A percentile compares a stretch with the other conserved stretches of the same genome.
These are phyloP conservation scores for Leccinum longicurvipes DNA, from an alignment of 768 basidiomycete genomes.

Conservation along the genomic window DNA sequence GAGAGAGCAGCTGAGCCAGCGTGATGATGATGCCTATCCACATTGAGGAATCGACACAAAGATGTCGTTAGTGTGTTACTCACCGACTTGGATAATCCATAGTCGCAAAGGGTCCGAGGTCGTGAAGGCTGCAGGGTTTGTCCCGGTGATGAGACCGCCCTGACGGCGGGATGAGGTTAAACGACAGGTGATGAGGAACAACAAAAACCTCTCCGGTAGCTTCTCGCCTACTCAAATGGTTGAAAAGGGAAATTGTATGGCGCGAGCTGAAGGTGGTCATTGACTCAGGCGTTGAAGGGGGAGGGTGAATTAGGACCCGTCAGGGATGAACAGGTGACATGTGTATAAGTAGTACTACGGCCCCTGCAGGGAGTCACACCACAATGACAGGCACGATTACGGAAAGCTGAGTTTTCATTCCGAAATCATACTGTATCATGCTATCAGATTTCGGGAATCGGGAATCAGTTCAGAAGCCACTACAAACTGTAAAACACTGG, in stretches of 20 bases:
- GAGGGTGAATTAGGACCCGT: neutral
- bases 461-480: too few relatives aligned
- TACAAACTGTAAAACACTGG: too few relatives aligned
- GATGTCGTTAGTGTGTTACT: constrained; percentile 16
- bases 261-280: constrained; percentile 43
- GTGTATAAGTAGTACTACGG: too few relatives aligned
- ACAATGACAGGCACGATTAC: too few relatives aligned
- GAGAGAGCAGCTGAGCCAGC: constrained; percentile 72
- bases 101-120: constrained; percentile 65
- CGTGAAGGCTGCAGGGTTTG: constrained; percentile 68
- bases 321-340: neutral
- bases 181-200: neutral
- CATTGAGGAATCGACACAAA: neutral
- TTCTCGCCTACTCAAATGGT: constrained; percentile 4
- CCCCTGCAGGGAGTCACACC: too few relatives aligned
- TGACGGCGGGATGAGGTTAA: constrained; percentile 26
- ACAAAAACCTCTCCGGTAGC: constrained; percentile 24
- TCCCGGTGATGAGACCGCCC: constrained; percentile 75
- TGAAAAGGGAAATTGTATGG: constrained; percentile 42
- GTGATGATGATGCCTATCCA: constrained; percentile 72
- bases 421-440: too few relatives aligned
- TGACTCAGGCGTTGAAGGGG: neutral
- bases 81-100: constrained; percentile 80
- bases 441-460: too few relatives aligned
- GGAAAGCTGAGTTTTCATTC: too few relatives aligned